Evolutionary conservation across 2,329 filamentous ascomycete genomes (phyloP), one percentile per base, ranked within the genome.

Genomic region (Apiospora kogelbergensis): DNA sequence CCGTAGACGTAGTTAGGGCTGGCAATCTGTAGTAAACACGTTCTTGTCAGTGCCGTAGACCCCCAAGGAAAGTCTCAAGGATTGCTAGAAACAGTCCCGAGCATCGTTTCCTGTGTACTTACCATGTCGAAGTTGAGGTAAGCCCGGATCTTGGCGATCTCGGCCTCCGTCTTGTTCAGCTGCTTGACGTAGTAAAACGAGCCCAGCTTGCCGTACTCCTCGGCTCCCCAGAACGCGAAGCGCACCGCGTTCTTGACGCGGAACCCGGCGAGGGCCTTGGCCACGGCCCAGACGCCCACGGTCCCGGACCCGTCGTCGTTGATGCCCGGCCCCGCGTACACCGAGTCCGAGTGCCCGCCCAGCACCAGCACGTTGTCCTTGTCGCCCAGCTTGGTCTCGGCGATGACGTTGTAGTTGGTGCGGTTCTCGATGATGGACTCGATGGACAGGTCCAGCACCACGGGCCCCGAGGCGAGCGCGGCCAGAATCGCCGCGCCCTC

Each of bases 251-350:
- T 85, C 71, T 84, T 84, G 73, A 84, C 78, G 4, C 73, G 76
- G 75, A 82, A 85, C 41, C 81, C 79, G 69, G 78, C 70, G 6
- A 86, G 78, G 53, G 81, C 80, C 63, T 79, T 77, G 46, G 84
- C 83, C 44, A 85, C 78, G 68, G 82, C 83, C n/a, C 86, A 77
- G 6, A 85, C 75, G 5, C 82, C 82, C 67, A 81, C 74, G 5
- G 84, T 84, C 20, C 88, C 88, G 11, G 85, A 88, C 44, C 88
- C 88, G 72, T 90, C 86, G 73, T 90, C 88, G 76, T 90, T 90
- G 80, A 90, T 89, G 24, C 88, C 88, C 1, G 84, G 83, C 0
- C 84, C 84, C 17, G 81, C 84, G n/a, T 77, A 74, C 33, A 85
- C 84, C 15, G 81, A 84, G 74, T 86, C 84, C 2, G 80, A 81